Percentiles rank a stretch among this genome's conserved stretches.
Evolutionary conservation across 495 filamentous ascomycete genomes (phyloP).

Genomic region (Emericellopsis terricola): DNA sequence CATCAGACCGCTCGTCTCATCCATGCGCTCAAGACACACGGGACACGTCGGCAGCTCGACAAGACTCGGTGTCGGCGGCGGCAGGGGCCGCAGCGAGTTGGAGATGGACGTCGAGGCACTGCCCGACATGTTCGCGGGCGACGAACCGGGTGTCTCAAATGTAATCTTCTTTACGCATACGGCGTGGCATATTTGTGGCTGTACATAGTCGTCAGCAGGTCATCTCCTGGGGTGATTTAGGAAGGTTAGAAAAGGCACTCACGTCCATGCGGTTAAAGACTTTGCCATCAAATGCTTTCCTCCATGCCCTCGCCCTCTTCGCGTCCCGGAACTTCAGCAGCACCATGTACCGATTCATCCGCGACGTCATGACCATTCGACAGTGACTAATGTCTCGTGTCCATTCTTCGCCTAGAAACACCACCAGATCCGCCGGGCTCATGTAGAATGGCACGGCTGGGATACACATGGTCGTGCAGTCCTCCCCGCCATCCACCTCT

Average conservation of each 20-base stretch:
- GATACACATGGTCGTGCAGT: constrained; percentile 83
- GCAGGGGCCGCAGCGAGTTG: constrained; percentile 60
- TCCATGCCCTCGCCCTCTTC: constrained; percentile 58
- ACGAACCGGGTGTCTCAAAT: constrained; percentile 27
- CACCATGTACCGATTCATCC: constrained; percentile 87
- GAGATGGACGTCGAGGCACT: constrained; percentile 23
- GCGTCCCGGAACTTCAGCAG: constrained; percentile 84
- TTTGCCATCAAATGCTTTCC: constrained; percentile 82
- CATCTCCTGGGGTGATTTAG: background rate
- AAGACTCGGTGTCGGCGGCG: constrained; percentile 78
- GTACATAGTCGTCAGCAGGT: background rate
- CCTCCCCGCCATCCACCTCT: constrained; percentile 15
- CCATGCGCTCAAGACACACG: constrained; percentile 95
- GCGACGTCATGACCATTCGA: constrained; percentile 78
- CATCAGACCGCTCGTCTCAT: constrained; percentile 83
- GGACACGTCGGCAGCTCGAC: constrained; percentile 91
- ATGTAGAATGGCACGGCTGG: constrained; percentile 89
- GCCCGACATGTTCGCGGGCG: constrained; percentile 46
- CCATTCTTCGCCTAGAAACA: constrained; percentile 82
- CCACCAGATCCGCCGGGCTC: constrained; percentile 77
- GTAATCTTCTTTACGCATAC: constrained; percentile 85
- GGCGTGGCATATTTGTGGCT: constrained; percentile 95
- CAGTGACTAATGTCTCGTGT: constrained; percentile 84
- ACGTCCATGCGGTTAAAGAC: constrained; percentile 91
- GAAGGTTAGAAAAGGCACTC: constrained; percentile 11